These are phyloP conservation scores for Heterotrichella gracilis DNA, from an alignment of 352 stramenopile genomes.

Conservation along the genomic window DNA sequence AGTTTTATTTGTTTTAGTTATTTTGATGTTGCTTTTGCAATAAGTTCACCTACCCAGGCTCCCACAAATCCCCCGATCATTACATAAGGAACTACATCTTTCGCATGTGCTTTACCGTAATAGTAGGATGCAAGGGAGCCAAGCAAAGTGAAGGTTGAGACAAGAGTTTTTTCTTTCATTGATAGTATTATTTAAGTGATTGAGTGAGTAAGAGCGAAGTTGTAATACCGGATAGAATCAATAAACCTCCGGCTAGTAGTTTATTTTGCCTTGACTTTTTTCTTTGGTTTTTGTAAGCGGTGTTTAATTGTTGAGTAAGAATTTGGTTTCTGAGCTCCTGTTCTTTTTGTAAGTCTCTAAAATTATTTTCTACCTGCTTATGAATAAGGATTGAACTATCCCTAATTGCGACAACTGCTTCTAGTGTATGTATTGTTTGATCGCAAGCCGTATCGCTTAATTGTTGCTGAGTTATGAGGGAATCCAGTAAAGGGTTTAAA, in stretches of 20 bases:
- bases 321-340: neutral
- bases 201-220: neutral
- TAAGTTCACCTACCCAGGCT: neutral
- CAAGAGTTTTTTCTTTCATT: neutral
- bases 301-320: neutral
- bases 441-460: neutral
- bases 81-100: constrained; percentile 7
- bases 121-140: neutral
- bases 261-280: constrained; percentile 5
- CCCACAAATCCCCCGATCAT: neutral
- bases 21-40: neutral
- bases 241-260: neutral
- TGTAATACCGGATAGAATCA: neutral
- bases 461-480: neutral
- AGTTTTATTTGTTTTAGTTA: neutral
- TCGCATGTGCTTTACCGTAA: neutral
- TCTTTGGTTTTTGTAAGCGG: neutral
- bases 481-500: neutral
- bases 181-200: neutral
- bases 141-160: neutral
- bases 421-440: neutral
- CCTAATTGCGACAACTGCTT: neutral
- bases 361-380: neutral
- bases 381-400: neutral
- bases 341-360: neutral